Conservation (phyloP, 805 yeast genomes). For the Blastobotrys parvus region DNA sequence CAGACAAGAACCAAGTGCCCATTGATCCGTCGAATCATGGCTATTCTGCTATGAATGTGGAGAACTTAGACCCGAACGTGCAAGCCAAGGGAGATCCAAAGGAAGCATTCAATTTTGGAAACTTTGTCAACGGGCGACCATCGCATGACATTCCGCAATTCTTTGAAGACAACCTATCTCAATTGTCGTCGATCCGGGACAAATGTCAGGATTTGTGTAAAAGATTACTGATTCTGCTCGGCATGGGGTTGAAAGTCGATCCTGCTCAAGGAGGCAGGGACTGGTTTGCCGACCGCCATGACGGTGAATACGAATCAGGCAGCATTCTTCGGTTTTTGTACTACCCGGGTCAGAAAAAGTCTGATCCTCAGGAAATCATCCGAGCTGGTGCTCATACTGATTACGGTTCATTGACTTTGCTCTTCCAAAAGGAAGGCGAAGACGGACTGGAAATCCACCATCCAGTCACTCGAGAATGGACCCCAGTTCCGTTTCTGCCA, state of each 20-base stretch:
- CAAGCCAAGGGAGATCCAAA: slow-evolving; percentile 35
- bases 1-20: slow-evolving; percentile 41
- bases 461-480: slow-evolving; percentile 51
- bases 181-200: slow-evolving; percentile 28
- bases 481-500: slow-evolving; percentile 55
- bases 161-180: slow-evolving; percentile 38
- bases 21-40: slow-evolving; percentile 55
- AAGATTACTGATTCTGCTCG: slow-evolving; percentile 46
- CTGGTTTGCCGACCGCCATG: slow-evolving; percentile 60
- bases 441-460: slow-evolving; percentile 65
- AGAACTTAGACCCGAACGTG: slow-evolving; percentile 36
- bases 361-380: slow-evolving; percentile 44
- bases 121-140: slow-evolving; percentile 42
- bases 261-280: slow-evolving; percentile 41
- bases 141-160: slow-evolving; percentile 42
- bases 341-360: slow-evolving; percentile 51
- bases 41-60: slow-evolving; percentile 47
- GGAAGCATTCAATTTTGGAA: slow-evolving; percentile 59
- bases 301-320: slow-evolving; percentile 44
- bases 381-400: slow-evolving; percentile 87
- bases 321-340: slow-evolving; percentile 62
- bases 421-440: slow-evolving; percentile 62
- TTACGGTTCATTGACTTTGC: slow-evolving; percentile 65
- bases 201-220: slow-evolving; percentile 46
- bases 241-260: slow-evolving; percentile 56